phyloP scores from a whole-genome alignment of 768 basidiomycete genomes.

The Pleurotus citrinopileatus region DNA sequence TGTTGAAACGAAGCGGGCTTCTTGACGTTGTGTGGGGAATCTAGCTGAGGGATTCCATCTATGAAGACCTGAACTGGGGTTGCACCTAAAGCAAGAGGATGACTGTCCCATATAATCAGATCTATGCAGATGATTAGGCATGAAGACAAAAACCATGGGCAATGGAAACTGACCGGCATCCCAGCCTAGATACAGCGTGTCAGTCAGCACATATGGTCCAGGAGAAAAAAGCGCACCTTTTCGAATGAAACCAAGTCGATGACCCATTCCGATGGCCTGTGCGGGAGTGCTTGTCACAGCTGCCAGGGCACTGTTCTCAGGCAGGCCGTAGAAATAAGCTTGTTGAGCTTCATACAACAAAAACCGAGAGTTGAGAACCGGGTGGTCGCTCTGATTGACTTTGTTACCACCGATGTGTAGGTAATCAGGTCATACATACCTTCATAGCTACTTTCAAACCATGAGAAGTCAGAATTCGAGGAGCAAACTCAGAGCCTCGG shows the following conservation, averaged over 20 bases:
- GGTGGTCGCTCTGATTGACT: constrained; percentile 57
- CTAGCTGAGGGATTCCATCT: constrained; percentile 81
- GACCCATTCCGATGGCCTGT: constrained; percentile 67
- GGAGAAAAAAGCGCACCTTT: constrained; percentile 38
- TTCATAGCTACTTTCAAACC: constrained; percentile 78
- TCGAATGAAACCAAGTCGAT: constrained; percentile 79
- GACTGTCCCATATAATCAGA: constrained; percentile 80
- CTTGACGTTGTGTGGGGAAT: constrained; percentile 37
- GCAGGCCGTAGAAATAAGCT: constrained; percentile 78
- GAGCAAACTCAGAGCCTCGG: constrained; percentile 75
- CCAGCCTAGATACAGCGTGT: constrained; percentile 45
- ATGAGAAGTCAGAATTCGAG: constrained; percentile 63
- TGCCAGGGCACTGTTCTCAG: constrained; percentile 63
- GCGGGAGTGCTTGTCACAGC: constrained; percentile 78
- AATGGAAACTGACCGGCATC: constrained; percentile 58
- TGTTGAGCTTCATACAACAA: constrained; percentile 84
- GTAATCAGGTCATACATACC: constrained; percentile 27
- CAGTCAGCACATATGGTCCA: background rate
- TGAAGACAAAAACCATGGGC: background rate
- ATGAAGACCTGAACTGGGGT: constrained; percentile 87
- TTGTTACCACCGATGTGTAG: too few relatives aligned
- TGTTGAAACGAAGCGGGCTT: constrained; percentile 51
- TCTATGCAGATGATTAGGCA: constrained; percentile 39
- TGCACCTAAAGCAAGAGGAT: constrained; percentile 83
- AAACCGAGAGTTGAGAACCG: constrained; percentile 65